Conservation (phyloP, 371 early-diverging fungal species). For the Globomyces sp. region DNA sequence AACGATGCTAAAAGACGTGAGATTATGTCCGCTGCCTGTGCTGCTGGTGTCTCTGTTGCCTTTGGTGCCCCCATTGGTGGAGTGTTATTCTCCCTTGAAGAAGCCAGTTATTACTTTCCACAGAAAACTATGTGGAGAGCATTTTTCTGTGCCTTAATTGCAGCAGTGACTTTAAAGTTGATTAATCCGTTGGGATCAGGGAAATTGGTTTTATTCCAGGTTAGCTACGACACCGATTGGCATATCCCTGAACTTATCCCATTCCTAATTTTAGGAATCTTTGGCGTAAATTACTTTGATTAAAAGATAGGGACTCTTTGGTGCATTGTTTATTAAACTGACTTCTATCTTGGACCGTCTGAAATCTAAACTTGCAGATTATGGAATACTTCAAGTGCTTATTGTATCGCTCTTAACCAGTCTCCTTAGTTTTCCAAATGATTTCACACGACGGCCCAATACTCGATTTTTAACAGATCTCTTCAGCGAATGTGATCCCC, state of each 20-base stretch:
- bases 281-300: constrained; percentile 53
- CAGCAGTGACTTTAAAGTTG: constrained; percentile 85
- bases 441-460: constrained; percentile 51
- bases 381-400: constrained; percentile 69
- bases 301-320: constrained; percentile 66
- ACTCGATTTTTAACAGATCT: constrained; percentile 73
- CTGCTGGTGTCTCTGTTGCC: constrained; percentile 94
- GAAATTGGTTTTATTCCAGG: constrained; percentile 93
- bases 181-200: constrained; percentile 94
- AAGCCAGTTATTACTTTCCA: constrained; percentile 91
- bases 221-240: constrained; percentile 87
- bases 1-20: constrained; percentile 78
- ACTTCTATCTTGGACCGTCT: constrained; percentile 53
- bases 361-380: neutral
- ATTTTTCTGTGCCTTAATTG: constrained; percentile 90
- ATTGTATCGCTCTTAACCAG: constrained; percentile 73
- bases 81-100: constrained; percentile 95
- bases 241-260: constrained; percentile 80
- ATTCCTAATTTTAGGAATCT: constrained; percentile 81
- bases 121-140: constrained; percentile 94
- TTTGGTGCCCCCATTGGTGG: constrained; percentile 98
- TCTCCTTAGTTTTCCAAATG: constrained; percentile 71
- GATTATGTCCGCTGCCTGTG: constrained; percentile 68
- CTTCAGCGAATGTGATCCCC: constrained; percentile 73
- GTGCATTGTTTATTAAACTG: constrained; percentile 80